Conservation (phyloP, 306 rosid species). For the Gynostemma pentaphyllum region DNA sequence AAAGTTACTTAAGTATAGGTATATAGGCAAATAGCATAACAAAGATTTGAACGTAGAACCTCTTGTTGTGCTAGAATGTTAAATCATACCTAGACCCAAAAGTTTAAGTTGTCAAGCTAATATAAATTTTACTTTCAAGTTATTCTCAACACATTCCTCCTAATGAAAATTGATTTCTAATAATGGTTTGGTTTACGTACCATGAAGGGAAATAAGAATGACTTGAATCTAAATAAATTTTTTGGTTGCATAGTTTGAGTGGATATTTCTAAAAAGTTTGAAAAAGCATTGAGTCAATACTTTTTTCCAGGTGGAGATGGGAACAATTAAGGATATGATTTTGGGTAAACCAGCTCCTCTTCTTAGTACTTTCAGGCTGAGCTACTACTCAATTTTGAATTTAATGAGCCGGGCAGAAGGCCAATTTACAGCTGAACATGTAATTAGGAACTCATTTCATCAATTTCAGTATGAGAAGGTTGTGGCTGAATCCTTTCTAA, state of each 20-base stretch:
- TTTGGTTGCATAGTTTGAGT: not conserved
- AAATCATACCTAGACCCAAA: too few species aligned
- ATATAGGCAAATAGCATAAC: too few species aligned
- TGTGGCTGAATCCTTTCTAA: slow-evolving; percentile 14
- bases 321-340: slow-evolving; percentile 83
- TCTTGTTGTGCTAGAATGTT: too few species aligned
- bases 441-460: slow-evolving; percentile 84
- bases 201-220: not conserved
- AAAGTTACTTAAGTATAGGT: too few species aligned
- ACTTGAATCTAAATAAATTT: not conserved
- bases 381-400: slow-evolving; percentile 95
- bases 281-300: slow-evolving; percentile 1
- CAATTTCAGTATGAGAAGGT: slow-evolving; percentile 99
- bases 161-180: too few species aligned
- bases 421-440: slow-evolving; percentile 94
- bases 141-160: too few species aligned
- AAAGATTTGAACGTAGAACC: too few species aligned
- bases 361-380: slow-evolving; percentile 94
- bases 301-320: slow-evolving; percentile 81
- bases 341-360: slow-evolving; percentile 97
- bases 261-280: too few species aligned
- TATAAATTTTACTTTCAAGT: too few species aligned
- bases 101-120: too few species aligned
- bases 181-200: not conserved
- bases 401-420: slow-evolving; percentile 99